These are phyloP conservation scores for Hyaloperonospora brassicae DNA, from an alignment of 352 stramenopile genomes.

Conservation along the genomic window DNA sequence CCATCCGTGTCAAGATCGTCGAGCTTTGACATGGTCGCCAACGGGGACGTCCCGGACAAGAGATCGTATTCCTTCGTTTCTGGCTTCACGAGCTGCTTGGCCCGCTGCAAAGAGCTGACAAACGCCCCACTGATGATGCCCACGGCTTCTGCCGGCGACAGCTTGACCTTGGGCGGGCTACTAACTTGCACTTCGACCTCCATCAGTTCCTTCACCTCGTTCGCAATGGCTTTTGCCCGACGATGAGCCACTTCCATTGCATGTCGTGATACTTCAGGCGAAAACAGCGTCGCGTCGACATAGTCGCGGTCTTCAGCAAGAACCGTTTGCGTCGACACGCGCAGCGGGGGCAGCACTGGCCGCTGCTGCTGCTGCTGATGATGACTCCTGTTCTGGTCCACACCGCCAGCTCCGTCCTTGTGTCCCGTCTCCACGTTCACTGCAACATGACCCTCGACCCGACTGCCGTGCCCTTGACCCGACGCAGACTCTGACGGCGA, in stretches of 20 bases:
- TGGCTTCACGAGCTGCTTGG: conserved; percentile 50
- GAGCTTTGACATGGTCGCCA: conserved; percentile 37
- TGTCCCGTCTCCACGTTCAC: background rate
- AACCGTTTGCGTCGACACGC: conserved; percentile 31
- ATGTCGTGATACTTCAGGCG: conserved; percentile 69
- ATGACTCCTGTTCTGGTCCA: conserved; percentile 7
- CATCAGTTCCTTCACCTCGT: conserved; percentile 64
- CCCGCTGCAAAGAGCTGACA: conserved; percentile 44
- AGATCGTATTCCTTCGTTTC: conserved; percentile 68
- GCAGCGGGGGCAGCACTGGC: conserved; percentile 36
- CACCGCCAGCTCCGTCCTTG: conserved; percentile 13
- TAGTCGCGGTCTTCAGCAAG: conserved; percentile 50
- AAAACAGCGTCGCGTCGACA: conserved; percentile 75
- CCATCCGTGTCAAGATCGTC: conserved; percentile 75
- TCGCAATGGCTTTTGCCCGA: conserved; percentile 59
- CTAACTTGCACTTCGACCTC: conserved; percentile 34
- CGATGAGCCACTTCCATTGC: conserved; percentile 78
- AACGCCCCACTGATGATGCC: conserved; percentile 57
- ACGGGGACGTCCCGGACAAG: conserved; percentile 40
- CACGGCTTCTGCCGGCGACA: conserved; percentile 54
- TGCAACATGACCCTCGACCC: too few species aligned
- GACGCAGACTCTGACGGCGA: too few species aligned
- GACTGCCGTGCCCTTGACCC: too few species aligned
- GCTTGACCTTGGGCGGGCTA: conserved; percentile 24
- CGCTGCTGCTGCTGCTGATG: conserved; percentile 11